Evolutionary conservation across 2,329 filamentous ascomycete species (phyloP).

Genomic region (Aplosporella prunicola): DNA sequence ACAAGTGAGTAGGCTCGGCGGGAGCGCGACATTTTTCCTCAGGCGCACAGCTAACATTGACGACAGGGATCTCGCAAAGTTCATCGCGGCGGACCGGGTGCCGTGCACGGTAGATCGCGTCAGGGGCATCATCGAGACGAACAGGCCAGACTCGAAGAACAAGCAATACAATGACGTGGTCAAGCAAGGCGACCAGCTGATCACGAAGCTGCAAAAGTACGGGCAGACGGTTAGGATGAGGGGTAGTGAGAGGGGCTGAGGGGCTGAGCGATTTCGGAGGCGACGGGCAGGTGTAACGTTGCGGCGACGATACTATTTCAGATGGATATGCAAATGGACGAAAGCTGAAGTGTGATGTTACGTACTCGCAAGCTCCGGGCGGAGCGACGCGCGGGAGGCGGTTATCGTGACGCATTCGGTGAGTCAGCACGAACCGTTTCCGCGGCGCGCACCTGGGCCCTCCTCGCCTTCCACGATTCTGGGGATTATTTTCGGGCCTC

Average conservation of each 20-base stretch:
- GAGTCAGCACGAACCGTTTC: no score
- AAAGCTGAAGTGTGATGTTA: no score
- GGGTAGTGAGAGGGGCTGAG: constrained; percentile 79
- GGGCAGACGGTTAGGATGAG: constrained; percentile 89
- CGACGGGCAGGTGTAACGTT: no score
- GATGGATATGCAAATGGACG: no score
- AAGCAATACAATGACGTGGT: constrained; percentile 98
- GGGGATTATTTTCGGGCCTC: no score
- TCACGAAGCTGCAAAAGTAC: constrained; percentile 99
- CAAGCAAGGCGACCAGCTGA: constrained; percentile 92
- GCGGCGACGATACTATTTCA: no score
- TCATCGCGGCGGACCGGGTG: constrained; percentile 90
- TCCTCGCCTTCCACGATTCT: no score
- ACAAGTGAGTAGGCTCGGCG: constrained; percentile 71
- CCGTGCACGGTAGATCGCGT: constrained; percentile 97
- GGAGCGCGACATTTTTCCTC: neutral
- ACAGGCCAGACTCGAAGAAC: constrained; percentile 97
- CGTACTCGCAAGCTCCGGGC: no score
- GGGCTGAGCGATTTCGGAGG: no score
- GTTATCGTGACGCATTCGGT: no score
- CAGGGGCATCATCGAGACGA: constrained; percentile 94
- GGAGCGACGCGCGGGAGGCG: no score
- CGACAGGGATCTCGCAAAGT: constrained; percentile 82
- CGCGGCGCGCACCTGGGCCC: no score
- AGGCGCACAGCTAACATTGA: constrained; percentile 11